Evolutionary conservation across 805 yeast species (phyloP).

Genomic region (Blastobotrys robertii): DNA sequence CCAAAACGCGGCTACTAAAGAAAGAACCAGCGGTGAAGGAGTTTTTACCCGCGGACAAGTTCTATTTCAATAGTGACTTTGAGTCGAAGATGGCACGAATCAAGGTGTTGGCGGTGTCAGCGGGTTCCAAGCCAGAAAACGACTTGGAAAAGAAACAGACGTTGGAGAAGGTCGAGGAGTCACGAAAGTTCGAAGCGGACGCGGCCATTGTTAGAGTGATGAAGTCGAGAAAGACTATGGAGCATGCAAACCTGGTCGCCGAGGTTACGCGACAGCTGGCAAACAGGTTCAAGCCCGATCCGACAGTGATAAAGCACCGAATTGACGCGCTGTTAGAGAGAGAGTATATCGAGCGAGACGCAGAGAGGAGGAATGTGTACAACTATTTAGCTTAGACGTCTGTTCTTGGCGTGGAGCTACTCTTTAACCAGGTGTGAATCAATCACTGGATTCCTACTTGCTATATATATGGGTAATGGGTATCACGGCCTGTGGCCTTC

Average conservation of each 20-base stretch:
- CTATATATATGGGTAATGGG: no score
- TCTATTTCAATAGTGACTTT: slow-evolving; percentile 59
- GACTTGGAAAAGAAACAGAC: slow-evolving; percentile 44
- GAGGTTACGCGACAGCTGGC: slow-evolving; percentile 53
- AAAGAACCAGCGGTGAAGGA: slow-evolving; percentile 71
- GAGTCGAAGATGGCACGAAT: slow-evolving; percentile 58
- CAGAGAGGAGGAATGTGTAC: slow-evolving; percentile 47
- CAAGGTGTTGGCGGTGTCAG: slow-evolving; percentile 62
- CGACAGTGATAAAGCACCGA: slow-evolving; percentile 56
- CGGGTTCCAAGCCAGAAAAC: slow-evolving; percentile 35
- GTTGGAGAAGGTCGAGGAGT: slow-evolving; percentile 46
- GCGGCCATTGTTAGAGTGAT: slow-evolving; percentile 85
- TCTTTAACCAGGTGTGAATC: background rate
- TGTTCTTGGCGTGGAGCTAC: no score
- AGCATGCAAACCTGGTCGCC: slow-evolving; percentile 56
- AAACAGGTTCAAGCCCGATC: slow-evolving; percentile 60
- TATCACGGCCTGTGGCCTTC: no score
- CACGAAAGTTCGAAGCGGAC: slow-evolving; percentile 60
- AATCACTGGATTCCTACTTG: background rate
- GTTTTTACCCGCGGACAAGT: slow-evolving; percentile 52
- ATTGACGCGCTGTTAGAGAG: slow-evolving; percentile 68
- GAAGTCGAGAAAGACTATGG: slow-evolving; percentile 56
- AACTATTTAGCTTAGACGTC: slow-evolving; percentile 48
- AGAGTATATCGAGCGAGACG: slow-evolving; percentile 70
- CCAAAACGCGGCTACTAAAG: slow-evolving; percentile 61